These are phyloP conservation scores for Petunia secreta DNA, from an alignment of 257 asterid species.

Conservation along the genomic window DNA sequence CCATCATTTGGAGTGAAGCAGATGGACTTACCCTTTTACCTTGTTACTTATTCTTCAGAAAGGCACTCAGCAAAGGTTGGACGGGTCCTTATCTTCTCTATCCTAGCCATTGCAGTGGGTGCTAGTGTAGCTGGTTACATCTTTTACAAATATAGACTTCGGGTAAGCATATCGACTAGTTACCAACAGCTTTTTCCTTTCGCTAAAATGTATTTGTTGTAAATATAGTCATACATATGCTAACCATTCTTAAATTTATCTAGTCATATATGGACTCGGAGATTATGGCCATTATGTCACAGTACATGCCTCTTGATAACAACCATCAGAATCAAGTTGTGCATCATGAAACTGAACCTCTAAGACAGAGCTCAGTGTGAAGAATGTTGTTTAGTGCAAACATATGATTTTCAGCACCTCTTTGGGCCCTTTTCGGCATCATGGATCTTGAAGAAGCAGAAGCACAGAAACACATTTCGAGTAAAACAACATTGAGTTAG, in stretches of 20 bases:
- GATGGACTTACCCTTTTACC: not conserved
- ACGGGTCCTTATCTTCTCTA: conserved; percentile 49
- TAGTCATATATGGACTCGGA: conserved; percentile 97
- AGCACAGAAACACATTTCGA: not conserved
- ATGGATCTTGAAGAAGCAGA: not conserved
- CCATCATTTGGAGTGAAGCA: no score
- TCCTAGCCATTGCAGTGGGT: conserved; percentile 60
- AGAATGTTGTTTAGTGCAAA: not conserved
- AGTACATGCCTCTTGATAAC: conserved; percentile 93
- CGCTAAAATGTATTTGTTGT: not conserved
- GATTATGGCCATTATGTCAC: conserved; percentile 98
- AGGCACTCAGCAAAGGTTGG: conserved; percentile 62
- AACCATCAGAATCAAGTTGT: conserved; percentile 63
- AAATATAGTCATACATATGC: conserved; percentile 22
- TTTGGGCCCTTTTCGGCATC: not conserved
- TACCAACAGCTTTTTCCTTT: not conserved
- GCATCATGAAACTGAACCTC: conserved; percentile 69
- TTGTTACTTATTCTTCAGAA: conserved; percentile 49
- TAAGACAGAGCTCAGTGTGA: conserved; percentile 53
- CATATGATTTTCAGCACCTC: not conserved
- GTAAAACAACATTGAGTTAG: not conserved
- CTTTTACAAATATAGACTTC: conserved; percentile 89
- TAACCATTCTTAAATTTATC: conserved; percentile 10
- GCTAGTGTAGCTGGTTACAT: conserved; percentile 68
- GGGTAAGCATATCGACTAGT: conserved; percentile 47